A percentile compares a stretch with the other conserved stretches of the same genome.
Evolutionary conservation across 2,329 filamentous ascomycete genomes (phyloP).

Genomic region (Fusarium xylarioides): DNA sequence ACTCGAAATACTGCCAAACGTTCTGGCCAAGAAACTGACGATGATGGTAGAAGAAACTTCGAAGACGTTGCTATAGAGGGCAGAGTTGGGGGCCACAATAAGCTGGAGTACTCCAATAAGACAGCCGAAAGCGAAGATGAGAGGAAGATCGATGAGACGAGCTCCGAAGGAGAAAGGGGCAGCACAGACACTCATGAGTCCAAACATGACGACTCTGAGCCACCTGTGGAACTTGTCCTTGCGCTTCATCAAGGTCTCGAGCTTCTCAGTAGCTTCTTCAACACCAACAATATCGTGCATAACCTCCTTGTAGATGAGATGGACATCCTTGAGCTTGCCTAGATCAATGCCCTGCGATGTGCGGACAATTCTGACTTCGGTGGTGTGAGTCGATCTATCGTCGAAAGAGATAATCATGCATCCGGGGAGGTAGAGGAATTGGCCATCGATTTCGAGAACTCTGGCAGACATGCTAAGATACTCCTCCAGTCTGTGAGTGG

Average conservation of each 20-base stretch:
- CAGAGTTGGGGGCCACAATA: conserved; percentile 73
- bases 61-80: conserved; percentile 73
- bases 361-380: conserved; percentile 72
- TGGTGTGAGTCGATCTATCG: conserved; percentile 71
- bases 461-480: conserved; percentile 87
- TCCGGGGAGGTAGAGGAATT: conserved; percentile 88
- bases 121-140: conserved; percentile 75
- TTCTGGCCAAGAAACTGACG: conserved; percentile 69
- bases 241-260: conserved; percentile 64
- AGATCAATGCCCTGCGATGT: conserved; percentile 67
- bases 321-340: conserved; percentile 68
- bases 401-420: conserved; percentile 95
- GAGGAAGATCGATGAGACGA: conserved; percentile 75
- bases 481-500: conserved; percentile 88
- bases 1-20: conserved; percentile 66
- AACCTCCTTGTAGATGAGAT: conserved; percentile 71
- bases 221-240: conserved; percentile 63
- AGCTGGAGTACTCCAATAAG: conserved; percentile 76
- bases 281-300: conserved; percentile 68
- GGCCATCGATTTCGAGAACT: conserved; percentile 84
- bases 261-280: conserved; percentile 63
- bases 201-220: conserved; percentile 71
- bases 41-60: conserved; percentile 70
- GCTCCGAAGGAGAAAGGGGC: conserved; percentile 80
- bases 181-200: conserved; percentile 75